Evolutionary conservation across 2,329 filamentous ascomycete genomes (phyloP), one percentile per base, ranked within the genome.

Genomic region (Karstenula rhodostoma): DNA sequence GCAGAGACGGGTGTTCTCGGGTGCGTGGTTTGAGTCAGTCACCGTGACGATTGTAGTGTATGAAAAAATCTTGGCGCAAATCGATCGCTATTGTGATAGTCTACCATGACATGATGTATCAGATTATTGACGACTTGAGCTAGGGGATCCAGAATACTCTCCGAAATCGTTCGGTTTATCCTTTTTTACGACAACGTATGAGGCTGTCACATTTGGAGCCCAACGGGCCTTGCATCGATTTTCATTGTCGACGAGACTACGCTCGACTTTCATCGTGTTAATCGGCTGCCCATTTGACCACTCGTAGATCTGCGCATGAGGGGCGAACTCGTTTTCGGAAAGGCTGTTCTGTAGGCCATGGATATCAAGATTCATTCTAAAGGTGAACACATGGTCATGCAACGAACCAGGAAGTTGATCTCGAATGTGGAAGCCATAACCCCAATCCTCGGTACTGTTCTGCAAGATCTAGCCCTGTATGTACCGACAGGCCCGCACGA

Each of bases 241-340:
- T 55, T 75, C 73, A 49, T 55, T 63, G 4, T 47, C 42, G 55
- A 85, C 66, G 58, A 78, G 78, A 8, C 67, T 67, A 4, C 80
- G 73, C 43, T 80, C 66, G 7, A 86, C 68, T 59, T 80, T 80
- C 82, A 86, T 85, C 0, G 84, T 85, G 68, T 83, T 86, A 62
- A 80, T 75, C 0, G 77, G 56, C 32, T 78, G 76, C 57, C 78
- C 78, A 19, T 75, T 73, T 23, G 80, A 81, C 84, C 83, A 86
- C 8, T 23, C 43, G 8, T 46, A 46, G 12, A n/a, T 7, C n/a
- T 13, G 10, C 2, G 43, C 25, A 5, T 46, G 12, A 7, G 75
- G 72, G 17, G 72, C 70, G 32, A 75, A 56, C 4, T 66, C 69
- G 0, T 66, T 53, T 12, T 53, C 58, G 13, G 47, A 53, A 25